Base-by-base conservation (phyloP, 495 filamentous ascomycete genomes). In the Talaromyces nanjingensis region DNA sequence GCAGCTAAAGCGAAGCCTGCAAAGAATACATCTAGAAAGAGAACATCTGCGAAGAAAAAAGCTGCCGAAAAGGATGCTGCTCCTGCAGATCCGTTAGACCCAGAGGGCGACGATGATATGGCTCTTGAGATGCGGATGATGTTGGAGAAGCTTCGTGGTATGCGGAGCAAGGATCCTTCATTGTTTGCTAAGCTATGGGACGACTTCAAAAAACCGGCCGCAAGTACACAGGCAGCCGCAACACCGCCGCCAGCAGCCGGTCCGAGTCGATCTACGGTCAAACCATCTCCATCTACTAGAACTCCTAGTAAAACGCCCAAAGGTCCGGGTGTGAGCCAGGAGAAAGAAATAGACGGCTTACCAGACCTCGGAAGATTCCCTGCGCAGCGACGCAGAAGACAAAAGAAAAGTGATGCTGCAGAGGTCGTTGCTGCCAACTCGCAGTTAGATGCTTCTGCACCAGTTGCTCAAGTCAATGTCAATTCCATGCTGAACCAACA, bases 141-240 rank as follows among this genome's bases (percentile, higher is more conserved):
- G 74, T 65, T 76, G 4, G 70, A 73, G 60, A 76, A 70, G 60
- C 76, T 76, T 66, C 65, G 70, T 5, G 70, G 76, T 11, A 76
- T 69, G 59, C 71, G 76, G 56, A 61, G 72, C 4, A 69, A 71
- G 63, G 70, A 76, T 49, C 74, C 74, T 22, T 63, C 68, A 42
- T 49, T 70, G 8, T 76, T 76, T 39, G 64, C 70, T 16, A 64
- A 69, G 47, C 63, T 76, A 34, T 76, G 74, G 74, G 68, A 76
- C 37, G 64, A 71, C 59, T 49, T 74, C 1, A 75, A 75, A 52
- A 74, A 74, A 63, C 67, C 65, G 14, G 12, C 62, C 39, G n/a
- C 53, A 16, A 24, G 7, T 31, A 25, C 20, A 33, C 62, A 64
- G 39, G 2, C 25, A 45, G 29, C 29, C 20, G 18, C 62, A 31